Conservation (phyloP, 108 stramenopile species). For the Nitzschia sp. region DNA sequence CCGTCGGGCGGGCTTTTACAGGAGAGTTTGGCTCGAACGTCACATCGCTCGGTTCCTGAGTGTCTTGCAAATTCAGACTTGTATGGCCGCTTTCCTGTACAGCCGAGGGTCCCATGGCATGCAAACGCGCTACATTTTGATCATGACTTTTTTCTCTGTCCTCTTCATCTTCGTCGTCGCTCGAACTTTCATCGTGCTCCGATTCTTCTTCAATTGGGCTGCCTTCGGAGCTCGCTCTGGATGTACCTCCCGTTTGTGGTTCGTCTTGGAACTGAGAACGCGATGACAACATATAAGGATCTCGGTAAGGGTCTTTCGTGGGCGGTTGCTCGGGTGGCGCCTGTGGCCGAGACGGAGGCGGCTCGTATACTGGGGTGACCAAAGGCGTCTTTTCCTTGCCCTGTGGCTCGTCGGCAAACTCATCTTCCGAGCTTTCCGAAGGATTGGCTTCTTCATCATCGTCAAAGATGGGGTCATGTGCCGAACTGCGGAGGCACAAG, state of each 20-base stretch:
- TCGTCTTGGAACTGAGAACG: background rate
- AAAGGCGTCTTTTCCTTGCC: conserved; percentile 1
- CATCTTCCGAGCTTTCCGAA: conserved; percentile 10
- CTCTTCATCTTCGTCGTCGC: background rate
- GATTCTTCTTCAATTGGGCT: background rate
- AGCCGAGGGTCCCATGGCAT: too few relatives aligned
- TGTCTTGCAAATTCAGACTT: too few relatives aligned
- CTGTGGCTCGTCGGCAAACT: background rate
- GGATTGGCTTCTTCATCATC: conserved; percentile 13
- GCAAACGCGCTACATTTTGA: too few relatives aligned
- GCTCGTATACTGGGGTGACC: conserved; percentile 1
- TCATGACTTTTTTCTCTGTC: too few relatives aligned
- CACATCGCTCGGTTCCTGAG: too few relatives aligned
- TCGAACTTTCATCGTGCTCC: background rate
- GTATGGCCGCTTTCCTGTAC: background rate
- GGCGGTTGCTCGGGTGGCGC: background rate
- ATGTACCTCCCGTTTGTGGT: background rate
- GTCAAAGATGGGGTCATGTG: background rate
- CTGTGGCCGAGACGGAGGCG: background rate
- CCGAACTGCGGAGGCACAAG: conserved; percentile 7
- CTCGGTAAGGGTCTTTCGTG: background rate
- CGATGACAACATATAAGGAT: background rate
- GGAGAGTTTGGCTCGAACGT: background rate
- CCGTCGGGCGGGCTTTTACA: background rate
- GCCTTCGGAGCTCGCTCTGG: background rate